These are phyloP conservation scores for Botryotinia globosa DNA, from an alignment of 2,329 filamentous ascomycete genomes.

Conservation along the genomic window DNA sequence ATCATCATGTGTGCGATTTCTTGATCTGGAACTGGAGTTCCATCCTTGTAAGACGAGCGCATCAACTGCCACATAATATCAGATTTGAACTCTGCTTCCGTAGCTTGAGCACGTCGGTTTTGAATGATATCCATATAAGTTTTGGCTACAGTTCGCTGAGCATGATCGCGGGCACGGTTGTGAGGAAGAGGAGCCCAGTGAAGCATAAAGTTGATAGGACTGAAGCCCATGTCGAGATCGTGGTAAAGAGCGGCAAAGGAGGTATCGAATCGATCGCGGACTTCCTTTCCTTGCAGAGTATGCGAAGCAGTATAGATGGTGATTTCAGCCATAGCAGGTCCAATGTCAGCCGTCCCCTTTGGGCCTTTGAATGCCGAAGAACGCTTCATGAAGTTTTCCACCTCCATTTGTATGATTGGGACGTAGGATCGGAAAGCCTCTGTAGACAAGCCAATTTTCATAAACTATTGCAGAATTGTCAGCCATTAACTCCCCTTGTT, in stretches of 20 bases:
- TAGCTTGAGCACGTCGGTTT: slow-evolving; percentile 54
- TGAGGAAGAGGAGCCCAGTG: slow-evolving; percentile 88
- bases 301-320: slow-evolving; percentile 89
- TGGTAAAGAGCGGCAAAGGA: slow-evolving; percentile 81
- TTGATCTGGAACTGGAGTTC: slow-evolving; percentile 71
- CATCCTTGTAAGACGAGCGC: slow-evolving; percentile 82
- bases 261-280: slow-evolving; percentile 76
- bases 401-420: slow-evolving; percentile 72
- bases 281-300: slow-evolving; percentile 78
- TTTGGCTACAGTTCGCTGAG: slow-evolving; percentile 76
- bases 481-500: slow-evolving; percentile 25
- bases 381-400: slow-evolving; percentile 68
- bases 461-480: slow-evolving; percentile 52
- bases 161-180: slow-evolving; percentile 76
- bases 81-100: slow-evolving; percentile 52
- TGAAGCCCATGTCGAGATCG: slow-evolving; percentile 87
- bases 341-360: slow-evolving; percentile 68
- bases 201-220: slow-evolving; percentile 84
- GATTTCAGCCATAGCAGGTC: slow-evolving; percentile 76
- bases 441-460: slow-evolving; percentile 76
- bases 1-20: slow-evolving; percentile 95
- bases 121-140: slow-evolving; percentile 81
- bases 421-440: slow-evolving; percentile 75
- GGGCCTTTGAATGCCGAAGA: slow-evolving; percentile 64
- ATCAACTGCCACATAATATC: slow-evolving; percentile 93